Evolutionary conservation across 257 asterid species (phyloP).

Genomic region (Forsythia viridissima): DNA sequence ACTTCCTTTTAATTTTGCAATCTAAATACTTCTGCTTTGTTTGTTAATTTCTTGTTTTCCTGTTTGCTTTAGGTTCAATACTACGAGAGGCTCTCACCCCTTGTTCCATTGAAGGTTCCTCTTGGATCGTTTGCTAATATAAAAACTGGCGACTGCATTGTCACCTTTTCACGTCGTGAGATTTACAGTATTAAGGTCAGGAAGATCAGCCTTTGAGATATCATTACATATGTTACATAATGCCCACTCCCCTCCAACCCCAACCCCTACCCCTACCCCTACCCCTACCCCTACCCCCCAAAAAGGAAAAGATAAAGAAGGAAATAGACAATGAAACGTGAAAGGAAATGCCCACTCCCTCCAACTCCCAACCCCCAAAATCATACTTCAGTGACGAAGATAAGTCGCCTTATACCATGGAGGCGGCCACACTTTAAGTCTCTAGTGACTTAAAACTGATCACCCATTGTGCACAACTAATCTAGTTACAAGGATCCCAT

Average conservation of each 20-base stretch:
- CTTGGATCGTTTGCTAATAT: constrained; percentile 75
- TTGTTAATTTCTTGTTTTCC: constrained; percentile 3
- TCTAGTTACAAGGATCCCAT: too few species aligned
- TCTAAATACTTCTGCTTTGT: not conserved
- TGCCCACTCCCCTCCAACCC: not conserved
- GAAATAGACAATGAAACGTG: not conserved
- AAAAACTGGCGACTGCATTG: constrained; percentile 86
- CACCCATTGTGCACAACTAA: too few species aligned
- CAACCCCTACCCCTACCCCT: too few species aligned
- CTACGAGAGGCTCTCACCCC: constrained; percentile 97
- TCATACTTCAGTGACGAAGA: too few species aligned
- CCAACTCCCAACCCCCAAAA: too few species aligned
- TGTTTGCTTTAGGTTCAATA: constrained; percentile 63
- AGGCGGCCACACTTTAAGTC: too few species aligned
- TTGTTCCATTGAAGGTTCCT: constrained; percentile 68
- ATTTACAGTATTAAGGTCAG: constrained; percentile 81
- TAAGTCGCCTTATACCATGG: too few species aligned
- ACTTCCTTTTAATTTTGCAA: not conserved
- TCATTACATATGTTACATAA: not conserved
- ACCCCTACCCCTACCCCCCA: not conserved
- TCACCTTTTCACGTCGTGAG: constrained; percentile 77
- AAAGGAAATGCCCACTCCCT: not conserved
- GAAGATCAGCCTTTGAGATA: constrained; percentile 12
- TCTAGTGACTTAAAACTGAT: too few species aligned
- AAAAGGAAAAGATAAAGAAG: not conserved